Evolutionary conservation across 2,329 filamentous ascomycete species (phyloP).

Genomic region (Metarhizium humberi): DNA sequence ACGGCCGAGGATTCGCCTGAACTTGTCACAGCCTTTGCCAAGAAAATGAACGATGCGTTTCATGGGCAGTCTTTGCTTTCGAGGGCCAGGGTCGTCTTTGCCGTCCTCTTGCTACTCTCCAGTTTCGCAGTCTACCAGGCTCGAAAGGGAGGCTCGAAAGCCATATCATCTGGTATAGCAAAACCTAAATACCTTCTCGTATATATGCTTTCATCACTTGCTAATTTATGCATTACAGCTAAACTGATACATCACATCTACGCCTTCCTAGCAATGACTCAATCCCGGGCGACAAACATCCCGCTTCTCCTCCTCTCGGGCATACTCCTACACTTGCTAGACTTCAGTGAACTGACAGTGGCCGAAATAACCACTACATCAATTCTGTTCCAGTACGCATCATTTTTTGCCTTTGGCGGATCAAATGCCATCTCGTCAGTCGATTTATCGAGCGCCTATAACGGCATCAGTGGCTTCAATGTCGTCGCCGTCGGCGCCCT

Average conservation of each 20-base stretch:
- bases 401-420: conserved; percentile 85
- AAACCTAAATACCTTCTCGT: neutral
- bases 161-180: conserved; percentile 19
- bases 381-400: conserved; percentile 68
- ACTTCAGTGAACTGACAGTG: conserved; percentile 35
- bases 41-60: conserved; percentile 28
- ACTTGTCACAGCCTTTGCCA: conserved; percentile 46
- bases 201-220: neutral
- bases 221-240: conserved; percentile 10
- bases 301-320: conserved; percentile 74
- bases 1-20: conserved; percentile 84
- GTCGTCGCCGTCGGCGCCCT: conserved; percentile 71
- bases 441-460: conserved; percentile 90
- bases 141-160: conserved; percentile 16
- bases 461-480: conserved; percentile 77
- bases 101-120: conserved; percentile 31
- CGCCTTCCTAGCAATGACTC: conserved; percentile 73
- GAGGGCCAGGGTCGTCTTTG: conserved; percentile 41
- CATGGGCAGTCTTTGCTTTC: conserved; percentile 35
- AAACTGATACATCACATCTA: conserved; percentile 59
- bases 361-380: conserved; percentile 58
- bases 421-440: conserved; percentile 95
- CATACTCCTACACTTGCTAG: conserved; percentile 42
- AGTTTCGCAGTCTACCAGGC: conserved; percentile 30
- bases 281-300: conserved; percentile 77